Evolutionary conservation across 2,329 filamentous ascomycete species (phyloP).

Genomic region (Cadophora gregata): DNA sequence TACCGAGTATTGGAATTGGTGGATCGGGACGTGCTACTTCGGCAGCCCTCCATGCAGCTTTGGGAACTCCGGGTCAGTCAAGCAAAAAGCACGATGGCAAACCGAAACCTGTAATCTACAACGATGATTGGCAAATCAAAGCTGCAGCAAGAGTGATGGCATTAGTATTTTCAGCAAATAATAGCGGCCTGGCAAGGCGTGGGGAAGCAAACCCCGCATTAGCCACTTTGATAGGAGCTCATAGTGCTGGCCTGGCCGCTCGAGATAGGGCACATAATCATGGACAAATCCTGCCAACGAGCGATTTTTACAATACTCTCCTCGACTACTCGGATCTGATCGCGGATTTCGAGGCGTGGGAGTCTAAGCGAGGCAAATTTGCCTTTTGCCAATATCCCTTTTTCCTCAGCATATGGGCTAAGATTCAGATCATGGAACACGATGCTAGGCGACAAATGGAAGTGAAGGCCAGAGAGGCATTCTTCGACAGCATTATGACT

Average conservation of each 20-base stretch:
- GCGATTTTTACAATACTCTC: constrained; percentile 85
- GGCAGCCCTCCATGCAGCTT: constrained; percentile 77
- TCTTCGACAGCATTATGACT: constrained; percentile 86
- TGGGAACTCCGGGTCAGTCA: constrained; percentile 58
- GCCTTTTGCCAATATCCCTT: constrained; percentile 94
- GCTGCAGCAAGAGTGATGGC: constrained; percentile 81
- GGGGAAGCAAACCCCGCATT: constrained; percentile 45
- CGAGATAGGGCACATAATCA: constrained; percentile 53
- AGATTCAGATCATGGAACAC: constrained; percentile 88
- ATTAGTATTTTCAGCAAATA: constrained; percentile 83
- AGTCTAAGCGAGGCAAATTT: constrained; percentile 74
- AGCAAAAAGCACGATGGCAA: constrained; percentile 62
- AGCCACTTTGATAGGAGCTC: constrained; percentile 45
- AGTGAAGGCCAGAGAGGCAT: constrained; percentile 84
- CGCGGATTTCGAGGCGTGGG: constrained; percentile 88
- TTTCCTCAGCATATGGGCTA: constrained; percentile 88
- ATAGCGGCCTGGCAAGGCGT: constrained; percentile 51
- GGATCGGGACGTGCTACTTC: constrained; percentile 64
- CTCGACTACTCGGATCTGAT: constrained; percentile 87
- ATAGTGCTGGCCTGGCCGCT: constrained; percentile 47
- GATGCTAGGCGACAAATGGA: constrained; percentile 91
- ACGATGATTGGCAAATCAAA: constrained; percentile 89
- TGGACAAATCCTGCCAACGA: constrained; percentile 77
- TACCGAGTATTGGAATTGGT: constrained; percentile 76
- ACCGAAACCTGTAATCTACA: constrained; percentile 66